These are phyloP conservation scores for Paraphoma chrysanthemicola DNA, from an alignment of 2,329 filamentous ascomycete genomes.

Conservation along the genomic window DNA sequence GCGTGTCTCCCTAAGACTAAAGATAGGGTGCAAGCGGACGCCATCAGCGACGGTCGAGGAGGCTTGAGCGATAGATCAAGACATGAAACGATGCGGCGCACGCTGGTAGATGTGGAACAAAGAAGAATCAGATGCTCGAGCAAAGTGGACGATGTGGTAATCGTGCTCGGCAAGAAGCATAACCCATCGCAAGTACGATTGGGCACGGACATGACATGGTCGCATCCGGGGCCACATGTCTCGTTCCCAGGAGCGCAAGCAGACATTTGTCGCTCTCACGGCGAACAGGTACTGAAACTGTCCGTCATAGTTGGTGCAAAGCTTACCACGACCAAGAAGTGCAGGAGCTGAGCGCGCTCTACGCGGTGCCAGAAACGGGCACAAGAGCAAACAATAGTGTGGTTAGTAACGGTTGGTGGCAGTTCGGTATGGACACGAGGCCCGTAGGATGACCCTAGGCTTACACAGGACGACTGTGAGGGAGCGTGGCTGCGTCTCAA, in stretches of 20 bases:
- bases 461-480: conserved; percentile 8
- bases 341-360: neutral
- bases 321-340: conserved; percentile 4
- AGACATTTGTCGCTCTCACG: conserved; percentile 6
- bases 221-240: conserved; percentile 5
- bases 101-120: neutral
- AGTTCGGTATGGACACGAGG: conserved; percentile 7
- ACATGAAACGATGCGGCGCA: conserved; percentile 12
- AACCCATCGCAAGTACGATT: conserved; percentile 1
- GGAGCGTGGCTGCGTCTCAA: conserved; percentile 28
- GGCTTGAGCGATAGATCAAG: neutral
- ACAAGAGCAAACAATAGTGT: conserved; percentile 12
- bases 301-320: conserved; percentile 11
- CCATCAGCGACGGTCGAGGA: neutral
- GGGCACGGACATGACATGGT: conserved; percentile 18
- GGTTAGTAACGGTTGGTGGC: conserved; percentile 14
- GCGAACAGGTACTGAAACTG: conserved; percentile 20
- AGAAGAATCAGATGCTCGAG: neutral
- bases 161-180: neutral
- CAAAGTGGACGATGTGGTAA: neutral
- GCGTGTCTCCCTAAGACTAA: neutral
- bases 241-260: conserved; percentile 15
- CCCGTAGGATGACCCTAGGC: conserved; percentile 13
- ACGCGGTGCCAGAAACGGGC: neutral
- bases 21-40: conserved; percentile 5